Percentiles rank a stretch among this genome's conserved stretches.
Evolutionary conservation across 2,329 filamentous ascomycete species (phyloP).

Genomic region (Pseudonectria buxi): DNA sequence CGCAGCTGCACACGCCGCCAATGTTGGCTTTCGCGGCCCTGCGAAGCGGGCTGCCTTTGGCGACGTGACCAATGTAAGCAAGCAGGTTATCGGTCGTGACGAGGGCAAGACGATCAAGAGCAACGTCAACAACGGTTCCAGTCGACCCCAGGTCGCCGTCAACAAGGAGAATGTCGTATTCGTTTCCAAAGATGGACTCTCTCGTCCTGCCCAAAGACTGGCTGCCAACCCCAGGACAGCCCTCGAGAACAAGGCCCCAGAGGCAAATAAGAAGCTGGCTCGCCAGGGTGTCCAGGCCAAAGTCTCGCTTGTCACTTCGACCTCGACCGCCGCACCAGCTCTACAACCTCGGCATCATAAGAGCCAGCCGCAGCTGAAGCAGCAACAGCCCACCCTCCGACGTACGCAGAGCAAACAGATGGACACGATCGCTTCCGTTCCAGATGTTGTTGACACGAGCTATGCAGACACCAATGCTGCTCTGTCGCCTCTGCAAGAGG

Average conservation of each 20-base stretch:
- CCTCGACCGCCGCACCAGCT: conserved; percentile 16
- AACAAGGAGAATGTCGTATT: conserved; percentile 40
- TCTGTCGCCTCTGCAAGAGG: conserved; percentile 10
- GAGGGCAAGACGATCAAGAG: conserved; percentile 31
- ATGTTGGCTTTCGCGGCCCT: conserved; percentile 32
- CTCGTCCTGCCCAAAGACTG: conserved; percentile 31
- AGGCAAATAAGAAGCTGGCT: conserved; percentile 18
- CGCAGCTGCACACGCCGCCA: conserved; percentile 18
- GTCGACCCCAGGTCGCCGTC: conserved; percentile 20
- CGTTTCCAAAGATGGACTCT: conserved; percentile 28
- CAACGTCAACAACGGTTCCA: conserved; percentile 16
- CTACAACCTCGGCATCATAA: conserved; percentile 43
- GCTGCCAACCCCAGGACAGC: conserved; percentile 15
- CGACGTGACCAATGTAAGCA: conserved; percentile 68
- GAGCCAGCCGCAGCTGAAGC: conserved; percentile 47
- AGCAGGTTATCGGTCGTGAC: conserved; percentile 26
- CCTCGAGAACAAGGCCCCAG: conserved; percentile 18
- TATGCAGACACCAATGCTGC: conserved; percentile 7
- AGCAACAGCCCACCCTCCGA: conserved; percentile 33
- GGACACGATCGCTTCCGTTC: conserved; percentile 17
- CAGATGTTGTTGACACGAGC: conserved; percentile 9
- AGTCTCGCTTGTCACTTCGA: conserved; percentile 8
- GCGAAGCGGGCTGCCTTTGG: conserved; percentile 74
- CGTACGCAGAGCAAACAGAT: conserved; percentile 39
- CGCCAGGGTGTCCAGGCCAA: conserved; percentile 14